Base-by-base conservation (phyloP, 2,329 filamentous ascomycete species). In the Ceratocystis cubensis region DNA sequence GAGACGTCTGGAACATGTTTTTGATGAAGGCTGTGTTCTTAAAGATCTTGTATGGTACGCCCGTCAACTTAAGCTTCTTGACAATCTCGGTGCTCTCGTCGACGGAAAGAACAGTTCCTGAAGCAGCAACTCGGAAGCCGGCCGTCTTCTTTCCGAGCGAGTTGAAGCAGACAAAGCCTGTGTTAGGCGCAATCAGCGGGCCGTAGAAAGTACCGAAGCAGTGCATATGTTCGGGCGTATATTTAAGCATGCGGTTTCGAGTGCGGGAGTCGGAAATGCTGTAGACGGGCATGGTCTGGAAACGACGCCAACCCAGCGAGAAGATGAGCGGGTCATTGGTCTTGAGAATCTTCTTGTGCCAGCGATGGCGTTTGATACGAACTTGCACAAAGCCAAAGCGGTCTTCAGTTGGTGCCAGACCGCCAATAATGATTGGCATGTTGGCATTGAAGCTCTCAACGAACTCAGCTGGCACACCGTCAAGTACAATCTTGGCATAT, bases 311-410 rank as follows among this genome's bases (percentile, higher is more conserved):
- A 53, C 94, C 94, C 56, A 99, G 82, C 1, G 92, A 96, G 80
- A 99, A 94, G 74, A 99, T 96, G 64, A 99, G 82, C 17, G 94
- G 95, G 73, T 99, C 94, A 74, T 96, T 96, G 44, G 91, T 97
- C 80, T 99, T 99, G 71, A 99, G 81, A 71, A 97, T 97, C 80
- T 94, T 96, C 83, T 96, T 96, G 79, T 99, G 94, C 95, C 95
- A 99, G 70, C 94, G 83, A 75, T 99, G 94, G 65, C 91, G 84
- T 82, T 99, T 99, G 80, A 99, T 96, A 63, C 95, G 86, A 67
- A 96, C 87, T 76, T 99, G 94, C 7, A 97, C 87, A 73, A 89
- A 97, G 7, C 94, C 95, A 74, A 96, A 96, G 63, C 95, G 86
- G 75, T 97, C 92, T 76, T 99, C 94, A 0, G 93, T 96, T 6